Base-by-base conservation (phyloP, 805 yeast genomes). In the Candida broadrunensis region DNA sequence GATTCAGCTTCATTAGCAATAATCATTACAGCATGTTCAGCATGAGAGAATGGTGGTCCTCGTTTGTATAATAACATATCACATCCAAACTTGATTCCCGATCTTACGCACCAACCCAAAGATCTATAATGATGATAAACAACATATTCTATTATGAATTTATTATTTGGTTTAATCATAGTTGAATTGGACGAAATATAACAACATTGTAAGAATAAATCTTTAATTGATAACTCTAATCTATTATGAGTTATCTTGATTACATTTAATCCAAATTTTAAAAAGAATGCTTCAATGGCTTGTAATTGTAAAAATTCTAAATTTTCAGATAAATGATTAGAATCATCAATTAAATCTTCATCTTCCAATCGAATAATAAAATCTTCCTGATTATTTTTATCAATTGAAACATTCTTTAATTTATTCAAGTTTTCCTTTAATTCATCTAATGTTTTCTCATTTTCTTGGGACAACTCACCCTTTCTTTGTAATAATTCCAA, bases 31-130 rank as follows among this genome's bases (percentile, higher is more conserved):
- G 91, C 87, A 59, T 79, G 87, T 56, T 89, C 96, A 0, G 99
- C 97, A 58, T 93, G 99, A 37, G 84, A 80, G 58, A 90, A 88
- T 1, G 97, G 97, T 7, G 98, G 99, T 0, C 99, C 99, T 43
- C 91, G 71, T 39, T 83, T 80, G 60, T 93, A 93, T 4, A 93
- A 68, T 7, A 93, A 64, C 60, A 70, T 84, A 52, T 90, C 95
- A n/a, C 86, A 77, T 2, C 97, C 96, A 60, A 93, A 93, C 60
- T 93, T 93, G 42, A 89, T 77, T 0, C 98, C 99, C 0, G 90
- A 78, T 43, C 95, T 73, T 2, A 84, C 93, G 67, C 97, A 91
- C 97, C 98, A 93, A 0, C 97, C 97, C 19, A 79, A 72, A 0
- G 96, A 82, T 38, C 95, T 73, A 62, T 81, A 90, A 58, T 91